Conservation (phyloP, 305 asterid genomes). For the Fraxinus floribunda region DNA sequence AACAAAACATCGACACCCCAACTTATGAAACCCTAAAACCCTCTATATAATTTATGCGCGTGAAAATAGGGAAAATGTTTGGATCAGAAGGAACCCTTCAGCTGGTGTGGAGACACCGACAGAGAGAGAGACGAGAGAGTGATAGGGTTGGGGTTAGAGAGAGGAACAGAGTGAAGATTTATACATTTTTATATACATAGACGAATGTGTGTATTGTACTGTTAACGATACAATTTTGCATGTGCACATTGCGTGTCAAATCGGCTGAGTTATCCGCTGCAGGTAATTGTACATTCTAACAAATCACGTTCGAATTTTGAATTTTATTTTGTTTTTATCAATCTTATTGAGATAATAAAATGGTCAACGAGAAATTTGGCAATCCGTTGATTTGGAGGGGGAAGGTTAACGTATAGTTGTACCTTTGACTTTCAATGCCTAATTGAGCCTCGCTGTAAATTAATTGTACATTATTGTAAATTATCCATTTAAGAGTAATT, state of each 20-base stretch:
- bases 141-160: constrained; percentile 30
- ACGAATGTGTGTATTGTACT: background rate
- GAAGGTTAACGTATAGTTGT: background rate
- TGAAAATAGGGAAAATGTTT: constrained; percentile 31
- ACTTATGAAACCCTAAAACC: constrained; percentile 23
- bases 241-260: constrained; percentile 2
- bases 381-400: background rate
- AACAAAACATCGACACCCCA: constrained; percentile 18
- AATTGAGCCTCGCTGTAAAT: no score
- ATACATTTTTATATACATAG: background rate
- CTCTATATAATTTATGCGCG: background rate
- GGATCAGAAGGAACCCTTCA: constrained; percentile 55
- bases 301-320: background rate
- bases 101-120: constrained; percentile 56
- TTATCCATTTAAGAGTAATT: background rate
- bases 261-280: background rate
- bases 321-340: background rate
- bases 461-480: background rate
- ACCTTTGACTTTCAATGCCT: background rate
- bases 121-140: constrained; percentile 17
- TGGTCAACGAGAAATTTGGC: background rate
- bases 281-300: background rate
- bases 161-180: background rate
- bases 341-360: background rate
- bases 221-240: background rate